phyloP scores from a whole-genome alignment of 805 yeast genomes.

The Candida germanica region DNA sequence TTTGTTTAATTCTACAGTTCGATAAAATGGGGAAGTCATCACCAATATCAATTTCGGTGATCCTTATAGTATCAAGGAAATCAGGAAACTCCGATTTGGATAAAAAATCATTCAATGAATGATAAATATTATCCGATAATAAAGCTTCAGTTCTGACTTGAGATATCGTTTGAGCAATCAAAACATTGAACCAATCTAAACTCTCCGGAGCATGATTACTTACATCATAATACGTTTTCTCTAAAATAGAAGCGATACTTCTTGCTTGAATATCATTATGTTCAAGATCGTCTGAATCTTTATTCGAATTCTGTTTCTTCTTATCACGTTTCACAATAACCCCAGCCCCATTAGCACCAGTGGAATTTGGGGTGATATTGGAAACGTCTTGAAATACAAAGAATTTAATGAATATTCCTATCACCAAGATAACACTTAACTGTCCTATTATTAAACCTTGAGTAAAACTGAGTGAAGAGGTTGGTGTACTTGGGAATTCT shows the following conservation, averaged over 20 bases:
- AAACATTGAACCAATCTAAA: slow-evolving; percentile 93
- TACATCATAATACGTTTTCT: slow-evolving; percentile 90
- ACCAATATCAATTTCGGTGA: slow-evolving; percentile 89
- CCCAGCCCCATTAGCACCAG: slow-evolving; percentile 26
- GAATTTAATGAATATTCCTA: slow-evolving; percentile 66
- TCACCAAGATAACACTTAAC: slow-evolving; percentile 60
- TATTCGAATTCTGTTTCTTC: slow-evolving; percentile 15
- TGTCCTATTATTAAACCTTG: slow-evolving; percentile 77
- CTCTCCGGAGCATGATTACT: slow-evolving; percentile 85
- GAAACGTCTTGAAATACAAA: slow-evolving; percentile 72
- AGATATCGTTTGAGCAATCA: slow-evolving; percentile 85
- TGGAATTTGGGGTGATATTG: slow-evolving; percentile 30
- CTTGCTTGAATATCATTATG: slow-evolving; percentile 1
- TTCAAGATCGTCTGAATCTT: slow-evolving; percentile 12
- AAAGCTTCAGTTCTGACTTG: slow-evolving; percentile 89
- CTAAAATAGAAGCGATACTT: slow-evolving; percentile 53
- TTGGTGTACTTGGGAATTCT: slow-evolving; percentile 8
- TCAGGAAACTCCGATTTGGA: slow-evolving; percentile 67
- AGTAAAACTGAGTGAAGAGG: slow-evolving; percentile 59
- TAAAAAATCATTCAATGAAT: slow-evolving; percentile 68
- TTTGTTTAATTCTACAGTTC: slow-evolving; percentile 77
- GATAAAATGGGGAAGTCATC: slow-evolving; percentile 94
- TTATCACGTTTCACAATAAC: slow-evolving; percentile 33
- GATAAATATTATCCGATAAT: slow-evolving; percentile 77
- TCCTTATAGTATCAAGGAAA: slow-evolving; percentile 70